Evolutionary conservation across 2,329 filamentous ascomycete species (phyloP).

Genomic region (Microcyclospora tardicrescens): DNA sequence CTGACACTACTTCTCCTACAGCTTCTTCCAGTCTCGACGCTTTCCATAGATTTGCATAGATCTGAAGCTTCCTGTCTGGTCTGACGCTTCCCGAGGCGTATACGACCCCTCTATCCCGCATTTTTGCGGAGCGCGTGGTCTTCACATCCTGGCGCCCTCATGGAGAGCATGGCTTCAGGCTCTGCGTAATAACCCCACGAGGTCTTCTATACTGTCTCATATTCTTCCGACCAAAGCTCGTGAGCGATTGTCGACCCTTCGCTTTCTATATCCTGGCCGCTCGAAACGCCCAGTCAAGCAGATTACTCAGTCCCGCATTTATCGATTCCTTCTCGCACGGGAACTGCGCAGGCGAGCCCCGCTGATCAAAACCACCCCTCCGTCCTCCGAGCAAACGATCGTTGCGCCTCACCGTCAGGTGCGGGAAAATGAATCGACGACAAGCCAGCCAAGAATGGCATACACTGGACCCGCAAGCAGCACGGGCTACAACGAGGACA

Average conservation of each 20-base stretch:
- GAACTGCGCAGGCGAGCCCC: slow-evolving; percentile 15
- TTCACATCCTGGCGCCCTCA: slow-evolving; percentile 14
- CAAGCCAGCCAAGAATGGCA: slow-evolving; percentile 17
- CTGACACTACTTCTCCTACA: too few species aligned
- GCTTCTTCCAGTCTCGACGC: too few species aligned
- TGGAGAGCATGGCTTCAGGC: slow-evolving; percentile 15
- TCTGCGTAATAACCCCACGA: slow-evolving; percentile 7
- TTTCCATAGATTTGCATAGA: too few species aligned
- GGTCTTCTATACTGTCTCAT: slow-evolving; percentile 42
- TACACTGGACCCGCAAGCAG: slow-evolving; percentile 11
- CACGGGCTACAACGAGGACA: slow-evolving; percentile 23
- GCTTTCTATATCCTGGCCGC: slow-evolving; percentile 62
- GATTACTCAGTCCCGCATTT: slow-evolving; percentile 61
- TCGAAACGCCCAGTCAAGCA: slow-evolving; percentile 49
- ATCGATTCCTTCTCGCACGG: slow-evolving; percentile 30
- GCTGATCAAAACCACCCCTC: slow-evolving; percentile 4
- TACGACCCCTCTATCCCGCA: too few species aligned
- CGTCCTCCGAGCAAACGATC: too few species aligned
- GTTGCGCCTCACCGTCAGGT: too few species aligned
- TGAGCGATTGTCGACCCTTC: slow-evolving; percentile 52
- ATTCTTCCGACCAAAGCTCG: slow-evolving; percentile 36
- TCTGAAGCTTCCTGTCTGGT: too few species aligned
- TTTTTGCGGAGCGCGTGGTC: too few species aligned
- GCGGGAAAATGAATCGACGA: slow-evolving; percentile 22
- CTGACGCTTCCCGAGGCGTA: too few species aligned